Percentiles rank a stretch among this genome's conserved stretches.
phyloP scores from a whole-genome alignment of 1,139 yeast species.

The Pichia norvegensis region DNA sequence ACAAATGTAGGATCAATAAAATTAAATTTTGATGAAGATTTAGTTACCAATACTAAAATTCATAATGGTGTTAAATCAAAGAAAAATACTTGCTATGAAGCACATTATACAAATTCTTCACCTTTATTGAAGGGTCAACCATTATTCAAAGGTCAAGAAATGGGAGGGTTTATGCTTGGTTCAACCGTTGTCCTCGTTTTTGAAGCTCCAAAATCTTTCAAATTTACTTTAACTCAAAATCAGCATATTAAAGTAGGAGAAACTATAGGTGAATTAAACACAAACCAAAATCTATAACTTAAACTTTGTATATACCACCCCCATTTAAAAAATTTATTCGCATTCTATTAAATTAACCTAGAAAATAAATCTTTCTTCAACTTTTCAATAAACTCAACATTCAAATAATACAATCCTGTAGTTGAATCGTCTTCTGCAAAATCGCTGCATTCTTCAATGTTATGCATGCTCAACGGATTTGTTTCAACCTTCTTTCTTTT shows the following conservation, averaged over 20 bases:
- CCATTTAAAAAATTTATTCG: too few relatives aligned
- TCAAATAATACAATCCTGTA: constrained; percentile 31
- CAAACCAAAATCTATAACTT: neutral
- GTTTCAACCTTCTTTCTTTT: constrained; percentile 3
- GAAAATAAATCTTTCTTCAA: constrained; percentile 36
- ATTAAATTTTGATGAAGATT: constrained; percentile 84
- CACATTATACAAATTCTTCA: constrained; percentile 80
- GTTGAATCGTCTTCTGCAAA: constrained; percentile 6
- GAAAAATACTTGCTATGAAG: constrained; percentile 87
- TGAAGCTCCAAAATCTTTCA: constrained; percentile 81
- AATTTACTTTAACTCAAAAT: constrained; percentile 62
- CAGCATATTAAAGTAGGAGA: constrained; percentile 84
- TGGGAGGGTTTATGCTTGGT: constrained; percentile 96
- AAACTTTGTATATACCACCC: too few relatives aligned
- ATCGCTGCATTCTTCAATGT: neutral
- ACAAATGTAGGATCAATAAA: constrained; percentile 96
- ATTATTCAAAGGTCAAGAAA: constrained; percentile 82
- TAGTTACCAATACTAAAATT: constrained; percentile 71
- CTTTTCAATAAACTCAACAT: constrained; percentile 43
- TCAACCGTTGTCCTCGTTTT: constrained; percentile 92
- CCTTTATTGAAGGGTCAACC: constrained; percentile 82
- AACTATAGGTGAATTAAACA: constrained; percentile 44
- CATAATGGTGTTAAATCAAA: constrained; percentile 48
- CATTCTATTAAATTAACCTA: neutral
- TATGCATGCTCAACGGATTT: neutral